A percentile compares a stretch with the other conserved stretches of the same genome.
Evolutionary conservation across 2,329 filamentous ascomycete genomes (phyloP).

Genomic region (Fusarium sp.): DNA sequence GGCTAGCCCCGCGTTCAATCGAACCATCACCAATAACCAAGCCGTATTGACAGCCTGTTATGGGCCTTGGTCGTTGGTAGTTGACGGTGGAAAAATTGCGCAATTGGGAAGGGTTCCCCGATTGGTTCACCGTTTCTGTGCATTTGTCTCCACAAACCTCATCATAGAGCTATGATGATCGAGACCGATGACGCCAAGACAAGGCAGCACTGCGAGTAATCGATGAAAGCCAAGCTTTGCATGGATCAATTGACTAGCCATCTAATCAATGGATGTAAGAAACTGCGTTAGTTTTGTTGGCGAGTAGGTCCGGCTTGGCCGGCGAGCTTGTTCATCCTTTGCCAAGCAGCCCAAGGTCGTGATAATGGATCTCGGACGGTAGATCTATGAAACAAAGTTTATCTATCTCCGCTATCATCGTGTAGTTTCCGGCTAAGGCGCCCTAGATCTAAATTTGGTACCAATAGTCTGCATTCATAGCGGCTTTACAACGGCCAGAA

Average conservation of each 20-base stretch:
- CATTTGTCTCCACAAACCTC: not conserved
- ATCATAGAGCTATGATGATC: not conserved
- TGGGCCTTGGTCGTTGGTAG: not conserved
- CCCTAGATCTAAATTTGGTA: not conserved
- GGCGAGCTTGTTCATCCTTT: too few species aligned
- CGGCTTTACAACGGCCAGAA: not conserved
- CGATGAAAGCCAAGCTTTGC: not conserved
- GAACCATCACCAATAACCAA: not conserved
- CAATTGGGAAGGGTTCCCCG: not conserved
- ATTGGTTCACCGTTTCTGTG: not conserved
- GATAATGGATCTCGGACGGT: not conserved
- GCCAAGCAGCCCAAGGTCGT: too few species aligned
- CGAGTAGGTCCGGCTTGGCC: too few species aligned
- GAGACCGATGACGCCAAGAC: conserved; percentile 3
- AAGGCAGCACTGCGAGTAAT: not conserved
- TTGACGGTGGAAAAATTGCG: not conserved
- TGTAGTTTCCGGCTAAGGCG: not conserved
- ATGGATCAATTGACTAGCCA: not conserved
- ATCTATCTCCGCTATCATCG: not conserved
- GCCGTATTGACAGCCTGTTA: not conserved
- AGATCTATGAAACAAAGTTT: not conserved
- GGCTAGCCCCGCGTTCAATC: conserved; percentile 4
- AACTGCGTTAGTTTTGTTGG: not conserved
- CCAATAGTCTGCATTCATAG: not conserved
- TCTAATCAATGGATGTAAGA: not conserved